Conservation (phyloP, 495 filamentous ascomycete genomes). For the Viridothelium virens region DNA sequence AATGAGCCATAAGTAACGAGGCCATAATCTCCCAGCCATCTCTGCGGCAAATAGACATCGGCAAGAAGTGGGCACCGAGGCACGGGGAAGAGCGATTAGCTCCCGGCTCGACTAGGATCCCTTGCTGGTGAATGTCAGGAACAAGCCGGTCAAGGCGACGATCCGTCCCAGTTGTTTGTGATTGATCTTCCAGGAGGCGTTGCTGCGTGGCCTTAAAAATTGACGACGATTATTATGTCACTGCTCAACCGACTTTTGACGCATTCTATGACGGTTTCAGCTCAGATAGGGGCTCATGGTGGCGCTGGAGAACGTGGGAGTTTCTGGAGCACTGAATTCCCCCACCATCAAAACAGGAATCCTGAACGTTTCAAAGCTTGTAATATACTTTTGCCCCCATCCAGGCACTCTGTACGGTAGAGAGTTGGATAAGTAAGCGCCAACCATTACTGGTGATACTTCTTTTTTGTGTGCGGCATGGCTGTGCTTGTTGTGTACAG, state of each 20-base stretch:
- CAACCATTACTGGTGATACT: not conserved
- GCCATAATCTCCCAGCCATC: conserved; percentile 1
- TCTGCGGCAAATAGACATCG: not conserved
- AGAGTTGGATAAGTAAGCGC: conserved; percentile 1
- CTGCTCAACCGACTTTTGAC: not conserved
- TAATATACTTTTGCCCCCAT: not conserved
- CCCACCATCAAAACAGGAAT: conserved; percentile 4
- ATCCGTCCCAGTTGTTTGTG: not conserved
- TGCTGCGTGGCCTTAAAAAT: not conserved
- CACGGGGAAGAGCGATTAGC: not conserved
- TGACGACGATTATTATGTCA: conserved; percentile 10
- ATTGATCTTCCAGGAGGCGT: not conserved
- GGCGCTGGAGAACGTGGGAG: not conserved
- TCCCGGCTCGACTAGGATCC: not conserved
- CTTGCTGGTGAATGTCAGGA: not conserved
- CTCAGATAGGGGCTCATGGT: not conserved
- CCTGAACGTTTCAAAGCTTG: conserved; percentile 1
- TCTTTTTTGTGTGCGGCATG: not conserved
- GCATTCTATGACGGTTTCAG: conserved; percentile 1
- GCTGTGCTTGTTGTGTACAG: conserved; percentile 2
- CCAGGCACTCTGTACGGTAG: not conserved
- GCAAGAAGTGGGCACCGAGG: not conserved
- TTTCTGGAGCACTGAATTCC: not conserved
- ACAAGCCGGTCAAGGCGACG: not conserved
- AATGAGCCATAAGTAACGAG: no score